A percentile compares a stretch with the other conserved stretches of the same genome.
Conservation (phyloP, 176 grass and related monocot species). For the Oryza meyeriana region DNA sequence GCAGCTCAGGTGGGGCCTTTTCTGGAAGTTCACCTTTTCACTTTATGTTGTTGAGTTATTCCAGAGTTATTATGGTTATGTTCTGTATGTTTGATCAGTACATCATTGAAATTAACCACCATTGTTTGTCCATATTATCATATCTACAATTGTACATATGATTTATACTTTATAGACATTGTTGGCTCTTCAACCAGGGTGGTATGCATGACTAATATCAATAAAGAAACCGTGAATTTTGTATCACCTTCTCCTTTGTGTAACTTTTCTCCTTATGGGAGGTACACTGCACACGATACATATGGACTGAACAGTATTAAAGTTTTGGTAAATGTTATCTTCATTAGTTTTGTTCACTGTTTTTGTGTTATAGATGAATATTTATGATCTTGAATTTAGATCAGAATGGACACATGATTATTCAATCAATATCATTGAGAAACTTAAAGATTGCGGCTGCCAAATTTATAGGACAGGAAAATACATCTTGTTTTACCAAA, state of each 20-base stretch:
- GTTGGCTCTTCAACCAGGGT: not conserved
- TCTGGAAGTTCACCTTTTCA: not conserved
- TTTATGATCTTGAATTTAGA: not conserved
- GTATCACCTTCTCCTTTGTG: not conserved
- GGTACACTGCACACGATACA: not conserved
- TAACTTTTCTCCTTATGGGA: not conserved
- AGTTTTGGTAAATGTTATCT: not conserved
- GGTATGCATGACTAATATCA: too few relatives aligned
- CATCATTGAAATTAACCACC: not conserved
- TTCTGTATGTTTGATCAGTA: not conserved
- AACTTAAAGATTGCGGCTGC: not conserved
- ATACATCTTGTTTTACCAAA: not conserved
- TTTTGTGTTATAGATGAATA: not conserved
- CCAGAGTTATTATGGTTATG: not conserved
- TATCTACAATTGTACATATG: not conserved
- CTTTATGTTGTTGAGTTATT: not conserved
- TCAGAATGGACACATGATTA: not conserved
- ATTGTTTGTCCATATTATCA: not conserved
- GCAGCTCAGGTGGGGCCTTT: conserved; percentile 75
- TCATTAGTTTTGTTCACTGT: not conserved
- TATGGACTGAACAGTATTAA: not conserved
- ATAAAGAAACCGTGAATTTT: not conserved
- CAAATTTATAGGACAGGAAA: not conserved
- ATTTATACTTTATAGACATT: conserved; percentile 11
- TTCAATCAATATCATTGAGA: not conserved